Evolutionary conservation across 768 basidiomycete genomes (phyloP), one percentile per base, ranked within the genome.

Genomic region (Coprinellus micaceus): DNA sequence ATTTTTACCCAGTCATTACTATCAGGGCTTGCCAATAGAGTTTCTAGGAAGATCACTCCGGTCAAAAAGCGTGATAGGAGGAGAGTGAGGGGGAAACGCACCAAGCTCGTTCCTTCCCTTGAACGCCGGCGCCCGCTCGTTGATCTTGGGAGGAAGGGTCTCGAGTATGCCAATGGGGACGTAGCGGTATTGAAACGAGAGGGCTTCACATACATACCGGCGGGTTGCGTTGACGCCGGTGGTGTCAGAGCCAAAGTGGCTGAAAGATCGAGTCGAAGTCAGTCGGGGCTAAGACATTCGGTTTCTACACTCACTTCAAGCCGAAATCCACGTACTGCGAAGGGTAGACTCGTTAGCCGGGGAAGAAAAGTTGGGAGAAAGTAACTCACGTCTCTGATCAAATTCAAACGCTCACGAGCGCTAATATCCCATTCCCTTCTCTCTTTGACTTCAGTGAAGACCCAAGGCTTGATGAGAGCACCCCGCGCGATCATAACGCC

Each of bases 131-230:
- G 95, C 85, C 11, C 97, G 84, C 55, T 98, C 95, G 66, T 98
- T 98, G 61, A 99, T 84, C 57, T 80, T 78, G 2, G 78, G 82
- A 0, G 96, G 94, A 24, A 94, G 73, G 1, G 66, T 73, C 68
- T 99, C 95, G 19, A 98, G 81, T 6, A 99, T 74, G 0, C 97
- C 97, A 46, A 98, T 87, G 6, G 97, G 97, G 46, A 98, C 76
- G 67, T 99, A 99, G 44, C 97, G 91, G 69, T 96, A 89, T 65
- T 94, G 92, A 80, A 98, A 99, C 0, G 94, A 96, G 2, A 99
- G 78, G 0, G 93, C 87, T 73, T 98, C 97, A 68, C 92, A 95
- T 12, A 98, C 83, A 74, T 95, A 99, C 54, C 97, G 81, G 24
- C 97, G 82, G 0, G 94, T 89, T 10, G 89, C 86, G 72, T 95